Conservation (phyloP, 495 filamentous ascomycete genomes). For the Talaromyces wortmannii region DNA sequence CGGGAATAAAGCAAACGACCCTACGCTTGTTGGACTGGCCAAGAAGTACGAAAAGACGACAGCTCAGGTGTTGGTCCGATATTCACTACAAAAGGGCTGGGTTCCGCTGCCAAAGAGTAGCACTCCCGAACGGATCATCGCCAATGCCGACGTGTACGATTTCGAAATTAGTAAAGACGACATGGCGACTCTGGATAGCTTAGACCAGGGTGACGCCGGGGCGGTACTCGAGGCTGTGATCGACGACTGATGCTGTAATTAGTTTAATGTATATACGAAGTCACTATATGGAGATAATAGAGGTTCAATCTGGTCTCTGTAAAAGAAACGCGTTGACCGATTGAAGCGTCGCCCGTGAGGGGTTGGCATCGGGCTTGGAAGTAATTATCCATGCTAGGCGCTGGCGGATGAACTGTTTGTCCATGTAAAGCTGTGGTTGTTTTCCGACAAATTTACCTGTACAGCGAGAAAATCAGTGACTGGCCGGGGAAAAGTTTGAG, state of each 20-base stretch:
- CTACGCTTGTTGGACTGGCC: constrained; percentile 42
- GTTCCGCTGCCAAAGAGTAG: constrained; percentile 71
- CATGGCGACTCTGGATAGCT: constrained; percentile 53
- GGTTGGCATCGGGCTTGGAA: constrained; percentile 67
- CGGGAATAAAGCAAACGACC: constrained; percentile 52
- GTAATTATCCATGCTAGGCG: constrained; percentile 72
- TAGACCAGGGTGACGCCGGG: constrained; percentile 55
- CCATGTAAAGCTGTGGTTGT: constrained; percentile 32
- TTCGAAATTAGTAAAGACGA: constrained; percentile 59
- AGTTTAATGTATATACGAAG: constrained; percentile 3
- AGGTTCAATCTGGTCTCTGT: constrained; percentile 29
- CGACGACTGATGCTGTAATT: constrained; percentile 14
- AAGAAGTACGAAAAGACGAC: constrained; percentile 45
- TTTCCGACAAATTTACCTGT: constrained; percentile 24
- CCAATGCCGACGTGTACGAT: constrained; percentile 59
- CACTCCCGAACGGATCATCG: constrained; percentile 51
- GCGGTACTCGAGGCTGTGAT: constrained; percentile 49
- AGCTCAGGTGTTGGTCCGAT: constrained; percentile 48
- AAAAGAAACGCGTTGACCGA: constrained; percentile 87
- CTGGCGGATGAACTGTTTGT: constrained; percentile 71
- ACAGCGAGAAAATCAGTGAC: constrained; percentile 9
- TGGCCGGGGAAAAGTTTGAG: not conserved
- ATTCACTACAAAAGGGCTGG: constrained; percentile 60
- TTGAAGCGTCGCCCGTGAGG: constrained; percentile 73
- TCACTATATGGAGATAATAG: not conserved